A percentile compares a stretch with the other conserved stretches of the same genome.
phyloP scores from a whole-genome alignment of 257 asterid species.

The Solanum chilense region DNA sequence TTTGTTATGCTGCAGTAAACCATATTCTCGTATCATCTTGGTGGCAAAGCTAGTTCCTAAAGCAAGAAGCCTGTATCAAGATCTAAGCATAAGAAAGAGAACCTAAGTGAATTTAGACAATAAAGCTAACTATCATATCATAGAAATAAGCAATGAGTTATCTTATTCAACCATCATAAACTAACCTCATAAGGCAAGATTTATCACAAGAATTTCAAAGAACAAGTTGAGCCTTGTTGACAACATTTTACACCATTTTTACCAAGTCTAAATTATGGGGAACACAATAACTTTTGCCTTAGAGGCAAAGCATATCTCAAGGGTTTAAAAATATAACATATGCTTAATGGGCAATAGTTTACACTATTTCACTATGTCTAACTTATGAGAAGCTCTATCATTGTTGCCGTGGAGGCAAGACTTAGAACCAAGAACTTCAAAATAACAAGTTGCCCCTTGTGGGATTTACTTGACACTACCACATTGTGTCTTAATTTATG shows the following conservation, averaged over 20 bases:
- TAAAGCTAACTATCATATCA: slow-evolving; percentile 7
- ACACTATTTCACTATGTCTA: background rate
- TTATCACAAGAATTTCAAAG: background rate
- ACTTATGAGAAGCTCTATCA: background rate
- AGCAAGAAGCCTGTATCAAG: slow-evolving; percentile 83
- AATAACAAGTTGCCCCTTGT: background rate
- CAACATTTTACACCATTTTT: background rate
- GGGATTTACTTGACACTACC: background rate
- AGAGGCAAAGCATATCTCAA: background rate
- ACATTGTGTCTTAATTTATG: background rate
- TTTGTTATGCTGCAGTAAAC: slow-evolving; percentile 55
- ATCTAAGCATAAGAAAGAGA: slow-evolving; percentile 5
- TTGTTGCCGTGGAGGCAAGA: background rate
- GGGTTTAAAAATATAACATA: background rate
- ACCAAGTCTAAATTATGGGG: background rate
- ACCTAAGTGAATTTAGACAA: slow-evolving; percentile 1
- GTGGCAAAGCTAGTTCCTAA: slow-evolving; percentile 72
- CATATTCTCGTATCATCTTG: slow-evolving; percentile 57
- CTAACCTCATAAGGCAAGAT: background rate
- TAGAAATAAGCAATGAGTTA: background rate
- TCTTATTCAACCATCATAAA: background rate
- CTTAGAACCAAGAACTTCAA: background rate
- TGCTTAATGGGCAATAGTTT: background rate
- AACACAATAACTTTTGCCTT: background rate
- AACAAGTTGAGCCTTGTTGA: background rate